Evolutionary conservation across 2,329 filamentous ascomycete species (phyloP).

Genomic region (Apiospora saccharicola): DNA sequence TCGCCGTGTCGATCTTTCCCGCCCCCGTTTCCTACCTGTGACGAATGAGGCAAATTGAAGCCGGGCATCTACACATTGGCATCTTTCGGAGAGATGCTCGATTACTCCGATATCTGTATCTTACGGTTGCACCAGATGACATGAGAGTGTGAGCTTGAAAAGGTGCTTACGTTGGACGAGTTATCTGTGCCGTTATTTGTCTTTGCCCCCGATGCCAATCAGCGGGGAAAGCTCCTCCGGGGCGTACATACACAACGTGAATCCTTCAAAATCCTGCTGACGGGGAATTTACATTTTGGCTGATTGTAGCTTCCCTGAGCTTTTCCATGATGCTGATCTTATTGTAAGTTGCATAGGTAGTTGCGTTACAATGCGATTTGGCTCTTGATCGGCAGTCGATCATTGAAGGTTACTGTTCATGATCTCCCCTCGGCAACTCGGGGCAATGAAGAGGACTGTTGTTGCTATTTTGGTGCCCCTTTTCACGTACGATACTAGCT

Average conservation of each 20-base stretch:
- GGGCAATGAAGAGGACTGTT: neutral
- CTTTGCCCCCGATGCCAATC: conserved; percentile 6
- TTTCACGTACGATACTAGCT: neutral
- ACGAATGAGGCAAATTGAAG: conserved; percentile 16
- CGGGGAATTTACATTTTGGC: conserved; percentile 6
- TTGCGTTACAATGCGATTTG: neutral
- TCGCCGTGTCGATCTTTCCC: neutral
- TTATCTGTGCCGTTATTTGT: neutral
- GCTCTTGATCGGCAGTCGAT: neutral
- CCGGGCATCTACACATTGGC: neutral
- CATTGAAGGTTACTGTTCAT: neutral
- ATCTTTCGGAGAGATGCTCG: neutral
- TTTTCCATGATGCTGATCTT: neutral
- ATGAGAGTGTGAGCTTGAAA: neutral
- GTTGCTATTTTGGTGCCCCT: conserved; percentile 6
- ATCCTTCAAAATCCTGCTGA: conserved; percentile 7
- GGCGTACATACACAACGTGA: neutral
- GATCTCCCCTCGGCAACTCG: neutral
- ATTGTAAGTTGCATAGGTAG: neutral
- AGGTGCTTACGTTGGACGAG: conserved; percentile 17
- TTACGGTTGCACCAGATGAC: neutral
- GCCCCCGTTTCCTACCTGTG: neutral
- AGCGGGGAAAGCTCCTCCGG: conserved; percentile 4
- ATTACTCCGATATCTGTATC: conserved; percentile 6
- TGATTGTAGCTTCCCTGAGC: neutral